Evolutionary conservation across 2,329 filamentous ascomycete species (phyloP).

Genomic region (Pseudopithomyces maydicus): DNA sequence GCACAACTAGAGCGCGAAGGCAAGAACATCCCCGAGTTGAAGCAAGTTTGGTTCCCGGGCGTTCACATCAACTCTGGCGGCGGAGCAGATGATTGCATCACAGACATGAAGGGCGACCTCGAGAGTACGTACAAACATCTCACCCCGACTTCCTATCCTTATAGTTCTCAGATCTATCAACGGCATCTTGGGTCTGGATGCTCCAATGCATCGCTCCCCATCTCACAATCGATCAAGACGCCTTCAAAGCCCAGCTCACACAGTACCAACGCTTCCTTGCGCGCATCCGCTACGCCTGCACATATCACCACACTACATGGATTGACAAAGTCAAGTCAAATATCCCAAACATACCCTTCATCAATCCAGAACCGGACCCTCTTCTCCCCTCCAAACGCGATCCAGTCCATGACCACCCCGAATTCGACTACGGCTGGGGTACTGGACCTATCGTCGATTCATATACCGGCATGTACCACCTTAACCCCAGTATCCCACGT

Average conservation of each 20-base stretch:
- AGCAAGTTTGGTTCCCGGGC: conserved; percentile 60
- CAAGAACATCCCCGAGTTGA: conserved; percentile 42
- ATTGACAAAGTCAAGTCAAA: conserved; percentile 19
- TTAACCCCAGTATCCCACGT: conserved; percentile 49
- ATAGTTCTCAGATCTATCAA: conserved; percentile 43
- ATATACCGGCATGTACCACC: conserved; percentile 48
- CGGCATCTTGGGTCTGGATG: conserved; percentile 62
- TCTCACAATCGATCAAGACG: conserved; percentile 52
- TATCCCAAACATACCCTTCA: conserved; percentile 26
- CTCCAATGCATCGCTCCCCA: conserved; percentile 56
- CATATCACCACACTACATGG: conserved; percentile 31
- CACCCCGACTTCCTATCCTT: neutral
- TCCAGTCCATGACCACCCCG: conserved; percentile 38
- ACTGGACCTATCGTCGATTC: conserved; percentile 50
- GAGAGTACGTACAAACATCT: conserved; percentile 32
- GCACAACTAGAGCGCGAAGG: conserved; percentile 31
- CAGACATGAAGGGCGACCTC: conserved; percentile 38
- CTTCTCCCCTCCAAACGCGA: conserved; percentile 25
- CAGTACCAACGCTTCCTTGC: conserved; percentile 46
- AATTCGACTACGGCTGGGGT: conserved; percentile 54
- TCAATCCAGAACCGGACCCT: conserved; percentile 23
- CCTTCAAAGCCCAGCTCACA: conserved; percentile 47
- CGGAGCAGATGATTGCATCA: conserved; percentile 42
- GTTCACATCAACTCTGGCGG: conserved; percentile 59
- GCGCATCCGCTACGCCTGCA: conserved; percentile 34